Evolutionary conservation across 176 grass and related monocot species (phyloP).

Genomic region (Juncus inflexus): DNA sequence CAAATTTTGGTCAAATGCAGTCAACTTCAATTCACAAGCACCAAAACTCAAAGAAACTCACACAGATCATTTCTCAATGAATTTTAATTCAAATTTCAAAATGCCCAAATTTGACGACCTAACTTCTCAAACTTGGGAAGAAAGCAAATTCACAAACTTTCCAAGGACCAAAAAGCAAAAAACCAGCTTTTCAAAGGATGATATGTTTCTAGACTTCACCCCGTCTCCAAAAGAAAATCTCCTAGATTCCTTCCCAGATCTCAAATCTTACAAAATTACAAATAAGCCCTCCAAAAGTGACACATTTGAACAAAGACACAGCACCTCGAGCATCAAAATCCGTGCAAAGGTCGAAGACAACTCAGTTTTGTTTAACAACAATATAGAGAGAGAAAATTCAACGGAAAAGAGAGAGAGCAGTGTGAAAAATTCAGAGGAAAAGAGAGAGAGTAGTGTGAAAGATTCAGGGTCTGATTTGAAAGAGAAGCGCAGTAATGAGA

Average conservation of each 20-base stretch:
- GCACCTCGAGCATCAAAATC: conserved; percentile 2
- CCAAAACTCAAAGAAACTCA: conserved; percentile 13
- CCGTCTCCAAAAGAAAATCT: not conserved
- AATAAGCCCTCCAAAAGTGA: conserved; percentile 21
- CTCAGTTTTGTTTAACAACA: conserved; percentile 3
- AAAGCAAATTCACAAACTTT: conserved; percentile 5
- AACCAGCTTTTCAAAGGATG: not conserved
- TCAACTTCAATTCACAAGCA: conserved; percentile 5
- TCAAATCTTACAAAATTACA: conserved; percentile 7
- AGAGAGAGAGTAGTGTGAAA: conserved; percentile 10
- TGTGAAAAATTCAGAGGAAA: conserved; percentile 5
- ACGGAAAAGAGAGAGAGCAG: conserved; percentile 8
- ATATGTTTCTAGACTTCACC: conserved; percentile 4
- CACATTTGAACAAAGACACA: conserved; percentile 14
- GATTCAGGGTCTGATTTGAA: not conserved
- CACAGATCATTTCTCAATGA: conserved; percentile 13
- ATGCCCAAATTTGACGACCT: conserved; percentile 16
- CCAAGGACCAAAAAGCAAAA: conserved; percentile 16
- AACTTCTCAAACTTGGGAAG: not conserved
- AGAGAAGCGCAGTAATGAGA: conserved; percentile 16
- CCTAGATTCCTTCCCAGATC: not conserved
- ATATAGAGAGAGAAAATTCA: conserved; percentile 14
- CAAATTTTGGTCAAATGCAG: conserved; percentile 13
- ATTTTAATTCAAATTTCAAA: conserved; percentile 4
- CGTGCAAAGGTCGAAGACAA: conserved; percentile 27